These are phyloP conservation scores for Angomonas deanei DNA, from an alignment of 208 protist species.

Conservation along the genomic window DNA sequence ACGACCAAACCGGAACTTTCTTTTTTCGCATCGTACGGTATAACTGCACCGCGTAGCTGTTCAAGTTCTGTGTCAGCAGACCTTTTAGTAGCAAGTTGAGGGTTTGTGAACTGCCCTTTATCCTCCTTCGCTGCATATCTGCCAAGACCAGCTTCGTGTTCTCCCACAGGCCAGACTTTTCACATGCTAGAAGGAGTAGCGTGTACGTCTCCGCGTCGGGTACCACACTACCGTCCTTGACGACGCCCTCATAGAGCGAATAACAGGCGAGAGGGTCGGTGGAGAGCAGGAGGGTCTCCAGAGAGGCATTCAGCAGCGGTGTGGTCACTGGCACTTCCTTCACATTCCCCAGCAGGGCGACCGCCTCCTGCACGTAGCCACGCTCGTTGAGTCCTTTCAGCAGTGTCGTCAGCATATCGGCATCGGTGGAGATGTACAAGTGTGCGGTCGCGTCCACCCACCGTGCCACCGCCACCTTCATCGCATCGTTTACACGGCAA, in stretches of 20 bases:
- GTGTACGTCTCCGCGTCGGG: conserved; percentile 77
- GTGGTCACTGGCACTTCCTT: conserved; percentile 65
- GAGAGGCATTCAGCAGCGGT: conserved; percentile 66
- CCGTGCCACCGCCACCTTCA: conserved; percentile 67
- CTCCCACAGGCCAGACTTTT: conserved; percentile 66
- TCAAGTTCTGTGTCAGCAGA: conserved; percentile 54
- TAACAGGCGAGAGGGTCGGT: conserved; percentile 65
- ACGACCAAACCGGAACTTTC: conserved; percentile 73
- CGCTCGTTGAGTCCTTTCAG: conserved; percentile 70
- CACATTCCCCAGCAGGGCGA: conserved; percentile 56
- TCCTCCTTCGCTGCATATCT: conserved; percentile 71
- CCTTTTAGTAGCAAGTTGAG: conserved; percentile 85
- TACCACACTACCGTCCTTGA: conserved; percentile 6
- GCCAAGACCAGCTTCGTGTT: conserved; percentile 46
- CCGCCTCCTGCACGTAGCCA: conserved; percentile 75
- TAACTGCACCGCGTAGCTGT: conserved; percentile 63
- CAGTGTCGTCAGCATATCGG: conserved; percentile 66
- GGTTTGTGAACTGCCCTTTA: conserved; percentile 64
- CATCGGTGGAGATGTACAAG: conserved; percentile 64
- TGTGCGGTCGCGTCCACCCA: conserved; percentile 55
- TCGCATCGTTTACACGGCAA: conserved; percentile 61
- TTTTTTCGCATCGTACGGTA: conserved; percentile 68
- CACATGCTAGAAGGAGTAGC: conserved; percentile 69
- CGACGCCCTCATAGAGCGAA: conserved; percentile 51
- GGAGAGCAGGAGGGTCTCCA: conserved; percentile 78